Evolutionary conservation across 306 rosid genomes (phyloP), one percentile per base, ranked within the genome.

Genomic region (Castanea crenata): DNA sequence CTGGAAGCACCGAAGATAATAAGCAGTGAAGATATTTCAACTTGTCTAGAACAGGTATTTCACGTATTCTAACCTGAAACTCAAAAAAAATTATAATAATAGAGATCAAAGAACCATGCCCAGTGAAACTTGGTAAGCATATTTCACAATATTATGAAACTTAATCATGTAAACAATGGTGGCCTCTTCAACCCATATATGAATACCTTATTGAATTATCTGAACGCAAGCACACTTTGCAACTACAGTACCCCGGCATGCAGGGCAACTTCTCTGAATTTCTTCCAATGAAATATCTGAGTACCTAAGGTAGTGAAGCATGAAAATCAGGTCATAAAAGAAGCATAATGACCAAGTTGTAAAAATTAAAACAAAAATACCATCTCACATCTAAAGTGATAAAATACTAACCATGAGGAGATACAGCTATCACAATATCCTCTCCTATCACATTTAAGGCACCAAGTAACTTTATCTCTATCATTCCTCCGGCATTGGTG

Each of bases 191-290:
- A 32, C 55, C 23, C 73, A 44, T 31, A n/a, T 11, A 14, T 35
- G 20, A 49, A 64, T 87, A 95, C 97, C 98, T 95, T 44, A 95
- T 83, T 61, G 97, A 87, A 82, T 95, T 95, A 86, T 92, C 98
- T 76, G 85, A 82, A 27, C 93, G 97, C 58, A 95, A 83, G 80
- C 99, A 95, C 81, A 79, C 86, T 87, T 81, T 93, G 86, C 98
- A 96, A 81, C 87, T 93, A 81, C 98, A 96, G 84, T 88, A 79
- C 99, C 98, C 70, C 91, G 85, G 77, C 98, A 96, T 58, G 99
- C 97, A 69, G 99, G 99, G 76, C 98, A 96, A 32, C 69, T 78
- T 81, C 78, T 91, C 91, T 89, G 93, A 79, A 93, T 83, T 67
- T 93, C 98, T 70, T 93, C 98, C 85, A 81, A 44, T 9, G 97